Evolutionary conservation across 164 flowering plant species (phyloP).

Genomic region (Houttuynia cordata): DNA sequence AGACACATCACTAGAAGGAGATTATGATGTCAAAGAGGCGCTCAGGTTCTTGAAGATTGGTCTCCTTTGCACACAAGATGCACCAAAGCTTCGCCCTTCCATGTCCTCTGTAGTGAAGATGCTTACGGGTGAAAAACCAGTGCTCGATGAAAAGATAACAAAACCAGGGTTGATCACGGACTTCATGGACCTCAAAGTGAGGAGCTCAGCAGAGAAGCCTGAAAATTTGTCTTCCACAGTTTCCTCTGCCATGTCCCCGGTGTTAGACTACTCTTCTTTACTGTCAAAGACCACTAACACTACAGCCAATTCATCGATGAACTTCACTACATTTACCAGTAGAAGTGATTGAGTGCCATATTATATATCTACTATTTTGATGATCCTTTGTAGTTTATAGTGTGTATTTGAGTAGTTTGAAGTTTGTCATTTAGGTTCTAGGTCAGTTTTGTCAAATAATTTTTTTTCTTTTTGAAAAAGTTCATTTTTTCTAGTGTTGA

Average conservation of each 20-base stretch:
- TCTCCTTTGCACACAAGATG: constrained; percentile 85
- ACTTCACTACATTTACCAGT: constrained; percentile 26
- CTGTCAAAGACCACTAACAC: constrained; percentile 25
- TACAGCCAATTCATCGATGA: constrained; percentile 19
- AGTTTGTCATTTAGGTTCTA: neutral
- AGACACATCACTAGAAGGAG: constrained; percentile 49
- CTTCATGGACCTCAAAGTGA: constrained; percentile 72
- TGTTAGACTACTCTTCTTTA: constrained; percentile 14
- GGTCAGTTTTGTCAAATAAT: neutral
- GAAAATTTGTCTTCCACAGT: constrained; percentile 9
- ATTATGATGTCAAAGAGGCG: constrained; percentile 71
- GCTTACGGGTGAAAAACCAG: constrained; percentile 35
- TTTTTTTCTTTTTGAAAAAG: no score
- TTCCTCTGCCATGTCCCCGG: constrained; percentile 28
- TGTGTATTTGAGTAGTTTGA: neutral
- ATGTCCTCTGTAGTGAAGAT: constrained; percentile 79
- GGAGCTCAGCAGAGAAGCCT: constrained; percentile 7
- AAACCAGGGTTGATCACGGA: constrained; percentile 80
- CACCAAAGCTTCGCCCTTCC: constrained; percentile 73
- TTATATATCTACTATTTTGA: no score
- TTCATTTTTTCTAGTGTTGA: no score
- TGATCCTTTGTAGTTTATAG: neutral
- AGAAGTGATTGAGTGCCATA: constrained; percentile 5
- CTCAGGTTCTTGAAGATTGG: constrained; percentile 61
- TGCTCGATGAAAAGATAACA: constrained; percentile 33